A percentile compares a stretch with the other conserved stretches of the same genome.
Conservation (phyloP, 768 basidiomycete species). For the Termitomyces sp. region DNA sequence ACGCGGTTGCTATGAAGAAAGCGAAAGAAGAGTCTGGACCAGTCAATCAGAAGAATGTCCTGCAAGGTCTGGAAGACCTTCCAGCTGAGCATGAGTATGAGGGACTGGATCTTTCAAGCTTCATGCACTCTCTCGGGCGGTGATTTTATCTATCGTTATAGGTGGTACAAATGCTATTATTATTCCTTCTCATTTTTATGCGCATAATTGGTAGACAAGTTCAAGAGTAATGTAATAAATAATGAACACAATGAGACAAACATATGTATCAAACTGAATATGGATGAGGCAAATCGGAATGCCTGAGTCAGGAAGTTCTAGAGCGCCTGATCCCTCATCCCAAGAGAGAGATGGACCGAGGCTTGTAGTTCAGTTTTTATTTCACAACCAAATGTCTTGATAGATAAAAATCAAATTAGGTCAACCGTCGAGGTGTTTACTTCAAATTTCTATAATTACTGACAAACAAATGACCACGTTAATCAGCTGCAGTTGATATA, state of each 20-base stretch:
- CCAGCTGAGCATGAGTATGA: slow-evolving; percentile 93
- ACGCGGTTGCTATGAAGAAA: slow-evolving; percentile 45
- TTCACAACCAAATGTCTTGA: too few relatives aligned
- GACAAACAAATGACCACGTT: too few relatives aligned
- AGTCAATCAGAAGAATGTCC: slow-evolving; percentile 72
- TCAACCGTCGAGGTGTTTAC: too few relatives aligned
- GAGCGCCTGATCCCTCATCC: too few relatives aligned
- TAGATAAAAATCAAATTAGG: too few relatives aligned
- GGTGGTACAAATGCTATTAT: background rate
- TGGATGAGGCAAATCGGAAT: too few relatives aligned
- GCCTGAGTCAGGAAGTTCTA: too few relatives aligned
- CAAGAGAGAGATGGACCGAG: too few relatives aligned
- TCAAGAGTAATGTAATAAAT: background rate
- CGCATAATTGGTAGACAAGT: background rate
- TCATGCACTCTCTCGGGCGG: slow-evolving; percentile 79
- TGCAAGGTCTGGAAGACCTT: slow-evolving; percentile 88
- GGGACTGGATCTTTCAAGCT: slow-evolving; percentile 77
- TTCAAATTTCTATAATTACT: too few relatives aligned
- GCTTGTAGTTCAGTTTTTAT: too few relatives aligned
- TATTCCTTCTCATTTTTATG: background rate
- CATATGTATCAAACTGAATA: too few relatives aligned
- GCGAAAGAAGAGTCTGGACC: slow-evolving; percentile 51
- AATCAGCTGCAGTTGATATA: too few relatives aligned
- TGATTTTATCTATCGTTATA: slow-evolving; percentile 17
- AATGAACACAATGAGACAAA: background rate